These are phyloP conservation scores for Telfairia occidentalis DNA, from an alignment of 331 rosid genomes.

Conservation along the genomic window DNA sequence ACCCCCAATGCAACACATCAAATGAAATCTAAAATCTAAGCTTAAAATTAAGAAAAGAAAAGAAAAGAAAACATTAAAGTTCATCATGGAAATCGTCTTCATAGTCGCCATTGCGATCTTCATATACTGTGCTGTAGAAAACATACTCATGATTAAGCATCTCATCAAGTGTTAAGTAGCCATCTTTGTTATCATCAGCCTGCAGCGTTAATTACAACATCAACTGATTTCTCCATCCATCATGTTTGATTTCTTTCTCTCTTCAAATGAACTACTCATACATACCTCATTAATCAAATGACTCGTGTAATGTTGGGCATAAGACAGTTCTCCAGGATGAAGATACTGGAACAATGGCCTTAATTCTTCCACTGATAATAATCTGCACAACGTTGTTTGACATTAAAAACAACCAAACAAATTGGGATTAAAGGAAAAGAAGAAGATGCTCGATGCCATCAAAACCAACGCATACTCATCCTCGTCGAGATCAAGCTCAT, in stretches of 20 bases:
- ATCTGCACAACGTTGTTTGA: slow-evolving; percentile 20
- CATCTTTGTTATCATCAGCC: slow-evolving; percentile 66
- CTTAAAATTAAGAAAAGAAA: not conserved
- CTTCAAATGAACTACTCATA: not conserved
- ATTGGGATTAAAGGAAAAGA: not conserved
- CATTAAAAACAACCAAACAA: not conserved
- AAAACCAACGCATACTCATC: slow-evolving; percentile 32
- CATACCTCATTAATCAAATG: slow-evolving; percentile 56
- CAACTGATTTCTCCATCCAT: not conserved
- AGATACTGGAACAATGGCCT: slow-evolving; percentile 41
- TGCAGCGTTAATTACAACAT: slow-evolving; percentile 10
- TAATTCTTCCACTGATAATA: slow-evolving; percentile 54
- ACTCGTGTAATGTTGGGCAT: slow-evolving; percentile 42
- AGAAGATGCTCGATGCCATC: not conserved
- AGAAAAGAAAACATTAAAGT: slow-evolving; percentile 6
- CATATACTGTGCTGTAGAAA: slow-evolving; percentile 40
- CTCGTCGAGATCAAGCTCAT: slow-evolving; percentile 52
- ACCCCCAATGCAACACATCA: not conserved
- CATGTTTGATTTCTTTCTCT: not conserved
- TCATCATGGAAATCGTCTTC: slow-evolving; percentile 28
- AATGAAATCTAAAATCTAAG: slow-evolving; percentile 6
- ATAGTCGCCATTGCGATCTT: slow-evolving; percentile 6
- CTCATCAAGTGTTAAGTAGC: slow-evolving; percentile 41
- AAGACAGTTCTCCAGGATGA: slow-evolving; percentile 63
- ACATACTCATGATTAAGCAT: slow-evolving; percentile 47